Evolutionary conservation across 345 rosid genomes (phyloP), one percentile per base, ranked within the genome.

Genomic region (Boechera divaricarpa): DNA sequence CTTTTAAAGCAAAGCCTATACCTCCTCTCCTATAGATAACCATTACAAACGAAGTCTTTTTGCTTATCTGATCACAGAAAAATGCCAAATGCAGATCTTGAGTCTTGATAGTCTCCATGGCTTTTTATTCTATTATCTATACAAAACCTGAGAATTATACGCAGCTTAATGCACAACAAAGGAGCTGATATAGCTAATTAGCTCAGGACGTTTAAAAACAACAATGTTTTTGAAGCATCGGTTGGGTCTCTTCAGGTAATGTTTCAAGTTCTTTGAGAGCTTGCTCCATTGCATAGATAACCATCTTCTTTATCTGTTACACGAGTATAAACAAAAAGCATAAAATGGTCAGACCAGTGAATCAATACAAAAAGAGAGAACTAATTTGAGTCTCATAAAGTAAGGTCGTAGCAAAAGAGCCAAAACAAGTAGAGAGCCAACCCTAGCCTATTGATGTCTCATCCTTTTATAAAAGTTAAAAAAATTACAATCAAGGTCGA

Each of bases 251-350:
- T 54, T 16, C 41, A 0, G 52, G 9, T 29, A 71, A 28, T 4
- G 52, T 24, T 52, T 71, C 80, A 55, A 55, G 53, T 63, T 77
- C 76, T 29, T 12, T 47, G 61, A 77, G 61, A 63, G 85, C 87
- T 71, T 86, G 52, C 2, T 84, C 86, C 4, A 84, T 71, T 51
- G 88, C 98, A 62, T 87, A 85, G 6, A 92, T 69, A 35, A 86
- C 81, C 97, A 94, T 94, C 77, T 94, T 92, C 86, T 87, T 90
- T 52, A 90, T 85, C 98, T 94, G 87, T 66, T 63, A 24, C 53
- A 67, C 4, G 26, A 36, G 45, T 18, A 73, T n/a, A 72, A n/a
- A 48, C 2, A 53, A 53, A 33, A 36, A 55, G 5, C 51, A 66
- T 51, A 16, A 54, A 63, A 28, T 62, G 2, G 45, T 63, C n/a